A percentile compares a stretch with the other conserved stretches of the same genome.
Conservation (phyloP, 1,284 basidiomycete genomes). For the Pascua guehoae region DNA sequence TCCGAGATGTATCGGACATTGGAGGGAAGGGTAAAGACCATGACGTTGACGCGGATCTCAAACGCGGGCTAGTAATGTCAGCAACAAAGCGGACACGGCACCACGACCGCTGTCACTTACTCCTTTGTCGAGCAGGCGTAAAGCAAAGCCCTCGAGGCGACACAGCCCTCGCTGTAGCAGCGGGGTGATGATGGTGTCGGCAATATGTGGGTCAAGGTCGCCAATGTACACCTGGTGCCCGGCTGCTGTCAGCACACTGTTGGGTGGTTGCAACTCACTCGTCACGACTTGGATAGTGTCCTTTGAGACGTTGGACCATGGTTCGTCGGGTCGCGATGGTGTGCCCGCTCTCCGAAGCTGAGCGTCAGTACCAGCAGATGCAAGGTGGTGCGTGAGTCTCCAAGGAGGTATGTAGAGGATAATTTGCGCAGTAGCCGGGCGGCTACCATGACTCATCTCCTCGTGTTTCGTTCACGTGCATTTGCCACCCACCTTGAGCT, state of each 20-base stretch:
- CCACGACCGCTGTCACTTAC: conserved; percentile 30
- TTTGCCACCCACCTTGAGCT: conserved; percentile 54
- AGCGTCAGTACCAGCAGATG: conserved; percentile 4
- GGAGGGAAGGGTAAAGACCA: conserved; percentile 87
- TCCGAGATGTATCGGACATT: conserved; percentile 78
- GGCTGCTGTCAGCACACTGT: conserved; percentile 18
- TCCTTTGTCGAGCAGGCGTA: conserved; percentile 45
- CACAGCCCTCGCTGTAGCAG: conserved; percentile 79
- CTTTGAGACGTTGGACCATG: conserved; percentile 54
- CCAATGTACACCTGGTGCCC: conserved; percentile 60
- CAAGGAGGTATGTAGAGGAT: neutral
- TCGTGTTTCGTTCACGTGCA: neutral
- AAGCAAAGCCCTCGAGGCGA: conserved; percentile 65
- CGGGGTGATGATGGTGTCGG: conserved; percentile 64
- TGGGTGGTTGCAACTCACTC: conserved; percentile 50
- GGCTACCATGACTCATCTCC: neutral
- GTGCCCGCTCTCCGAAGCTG: conserved; percentile 32
- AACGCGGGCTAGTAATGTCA: conserved; percentile 26
- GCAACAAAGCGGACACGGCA: neutral
- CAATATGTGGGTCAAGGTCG: conserved; percentile 78
- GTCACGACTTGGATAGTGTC: conserved; percentile 79
- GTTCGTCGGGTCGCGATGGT: conserved; percentile 56
- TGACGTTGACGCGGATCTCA: conserved; percentile 65
- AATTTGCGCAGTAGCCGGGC: too few species aligned
- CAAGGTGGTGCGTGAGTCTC: too few species aligned